phyloP scores from a whole-genome alignment of 179 eudicot species.

The Heliamphora pulchella region DNA sequence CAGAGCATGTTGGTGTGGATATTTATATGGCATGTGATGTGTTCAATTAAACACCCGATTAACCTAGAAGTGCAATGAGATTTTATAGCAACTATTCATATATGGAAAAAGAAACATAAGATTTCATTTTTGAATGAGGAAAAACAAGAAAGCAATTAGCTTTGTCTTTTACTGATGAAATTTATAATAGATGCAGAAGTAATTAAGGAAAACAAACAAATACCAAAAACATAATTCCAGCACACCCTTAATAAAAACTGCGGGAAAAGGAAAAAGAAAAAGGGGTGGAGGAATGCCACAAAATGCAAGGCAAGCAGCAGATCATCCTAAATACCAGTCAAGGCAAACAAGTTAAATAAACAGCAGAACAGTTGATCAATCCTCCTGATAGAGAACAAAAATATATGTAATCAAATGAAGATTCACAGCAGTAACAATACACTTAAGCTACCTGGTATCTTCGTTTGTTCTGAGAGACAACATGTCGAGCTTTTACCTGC shows the following conservation, averaged over 20 bases:
- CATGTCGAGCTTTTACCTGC: constrained; percentile 95
- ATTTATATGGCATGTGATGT: neutral
- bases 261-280: too few relatives aligned
- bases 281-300: too few relatives aligned
- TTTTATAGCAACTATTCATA: neutral
- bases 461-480: constrained; percentile 90
- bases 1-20: neutral
- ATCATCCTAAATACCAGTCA: neutral
- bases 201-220: neutral
- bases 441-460: constrained; percentile 77
- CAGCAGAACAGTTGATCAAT: neutral
- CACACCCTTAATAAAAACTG: neutral
- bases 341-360: neutral
- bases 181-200: neutral
- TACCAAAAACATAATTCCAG: constrained; percentile 2
- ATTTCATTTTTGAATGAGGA: too few relatives aligned
- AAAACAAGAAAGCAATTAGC: neutral
- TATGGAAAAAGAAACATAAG: too few relatives aligned
- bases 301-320: neutral
- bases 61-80: neutral
- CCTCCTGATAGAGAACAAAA: neutral
- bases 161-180: neutral
- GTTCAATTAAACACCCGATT: neutral
- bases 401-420: neutral
- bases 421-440: neutral